These are phyloP conservation scores for Cercospora zeina DNA, from an alignment of 2,329 filamentous ascomycete genomes.

Conservation along the genomic window DNA sequence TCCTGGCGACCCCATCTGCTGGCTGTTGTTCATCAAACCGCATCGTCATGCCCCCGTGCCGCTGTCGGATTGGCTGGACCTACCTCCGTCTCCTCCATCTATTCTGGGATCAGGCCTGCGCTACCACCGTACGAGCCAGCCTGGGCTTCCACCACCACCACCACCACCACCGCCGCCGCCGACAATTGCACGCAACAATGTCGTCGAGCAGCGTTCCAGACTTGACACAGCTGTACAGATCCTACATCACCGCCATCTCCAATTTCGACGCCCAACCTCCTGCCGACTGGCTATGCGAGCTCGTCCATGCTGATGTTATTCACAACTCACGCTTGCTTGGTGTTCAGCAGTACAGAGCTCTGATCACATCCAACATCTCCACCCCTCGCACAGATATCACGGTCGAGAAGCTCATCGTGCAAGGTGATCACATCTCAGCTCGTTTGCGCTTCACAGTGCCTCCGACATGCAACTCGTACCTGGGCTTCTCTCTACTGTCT, in stretches of 20 bases:
- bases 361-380: constrained; percentile 17
- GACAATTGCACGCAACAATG: background rate
- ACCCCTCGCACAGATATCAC: constrained; percentile 1
- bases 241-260: background rate
- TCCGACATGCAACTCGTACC: background rate
- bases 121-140: background rate
- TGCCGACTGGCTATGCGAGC: background rate
- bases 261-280: background rate
- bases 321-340: constrained; percentile 16
- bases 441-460: constrained; percentile 12
- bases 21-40: too few relatives aligned
- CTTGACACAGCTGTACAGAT: background rate
- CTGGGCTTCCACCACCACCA: background rate
- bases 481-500: constrained; percentile 1
- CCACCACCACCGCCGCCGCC: background rate
- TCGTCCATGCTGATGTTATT: constrained; percentile 17
- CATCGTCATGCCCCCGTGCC: background rate
- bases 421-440: constrained; percentile 2
- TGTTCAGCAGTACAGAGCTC: constrained; percentile 5
- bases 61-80: constrained; percentile 4
- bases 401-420: constrained; percentile 15
- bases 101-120: constrained; percentile 3
- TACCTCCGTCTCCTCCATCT: constrained; percentile 8
- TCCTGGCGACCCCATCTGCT: background rate
- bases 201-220: background rate